Conservation (phyloP, 129 eudicot genomes). For the Heracleum sosnowskyi region DNA sequence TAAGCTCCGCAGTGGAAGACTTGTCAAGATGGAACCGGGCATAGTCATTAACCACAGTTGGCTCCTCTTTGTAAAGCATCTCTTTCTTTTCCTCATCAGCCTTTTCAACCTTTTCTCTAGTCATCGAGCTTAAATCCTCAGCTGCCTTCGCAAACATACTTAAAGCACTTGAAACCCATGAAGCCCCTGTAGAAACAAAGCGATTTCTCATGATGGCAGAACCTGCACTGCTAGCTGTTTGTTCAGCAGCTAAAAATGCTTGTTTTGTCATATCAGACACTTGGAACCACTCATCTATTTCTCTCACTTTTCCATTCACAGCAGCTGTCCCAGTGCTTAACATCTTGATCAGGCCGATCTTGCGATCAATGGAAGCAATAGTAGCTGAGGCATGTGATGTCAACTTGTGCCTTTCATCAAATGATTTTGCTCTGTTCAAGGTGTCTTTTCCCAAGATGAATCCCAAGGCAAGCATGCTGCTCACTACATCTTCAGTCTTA, state of each 20-base stretch:
- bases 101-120: slow-evolving; percentile 50
- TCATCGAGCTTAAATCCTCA: slow-evolving; percentile 44
- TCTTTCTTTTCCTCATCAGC: slow-evolving; percentile 49
- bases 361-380: slow-evolving; percentile 45
- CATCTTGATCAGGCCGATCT: slow-evolving; percentile 52
- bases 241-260: slow-evolving; percentile 54
- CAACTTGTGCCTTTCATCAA: slow-evolving; percentile 57
- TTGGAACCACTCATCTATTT: slow-evolving; percentile 47
- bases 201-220: slow-evolving; percentile 55
- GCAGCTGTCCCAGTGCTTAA: slow-evolving; percentile 48
- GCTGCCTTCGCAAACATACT: slow-evolving; percentile 48
- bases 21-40: slow-evolving; percentile 24
- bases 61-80: slow-evolving; percentile 19
- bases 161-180: slow-evolving; percentile 60
- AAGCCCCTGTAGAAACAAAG: slow-evolving; percentile 53
- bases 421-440: slow-evolving; percentile 45
- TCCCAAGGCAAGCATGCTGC: slow-evolving; percentile 79
- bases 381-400: slow-evolving; percentile 53
- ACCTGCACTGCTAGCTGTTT: slow-evolving; percentile 49
- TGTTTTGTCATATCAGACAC: slow-evolving; percentile 58
- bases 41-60: slow-evolving; percentile 14
- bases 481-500: slow-evolving; percentile 74
- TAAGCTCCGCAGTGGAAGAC: slow-evolving; percentile 30
- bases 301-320: slow-evolving; percentile 49
- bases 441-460: slow-evolving; percentile 66